These are phyloP conservation scores for Boletus rubescentipes DNA, from an alignment of 768 basidiomycete genomes.

Conservation along the genomic window DNA sequence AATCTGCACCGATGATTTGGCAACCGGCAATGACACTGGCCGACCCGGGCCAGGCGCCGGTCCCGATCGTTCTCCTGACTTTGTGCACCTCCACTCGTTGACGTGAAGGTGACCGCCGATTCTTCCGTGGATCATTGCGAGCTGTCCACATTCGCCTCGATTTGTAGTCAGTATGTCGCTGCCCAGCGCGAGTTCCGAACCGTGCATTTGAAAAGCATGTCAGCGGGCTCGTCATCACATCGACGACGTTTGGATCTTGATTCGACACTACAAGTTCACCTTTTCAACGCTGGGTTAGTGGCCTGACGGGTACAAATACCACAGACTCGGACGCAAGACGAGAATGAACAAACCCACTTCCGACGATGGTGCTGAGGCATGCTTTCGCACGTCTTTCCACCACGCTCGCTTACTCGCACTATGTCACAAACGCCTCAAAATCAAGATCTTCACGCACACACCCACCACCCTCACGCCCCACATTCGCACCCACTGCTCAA, in stretches of 20 bases:
- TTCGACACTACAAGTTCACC: neutral
- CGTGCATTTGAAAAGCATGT: neutral
- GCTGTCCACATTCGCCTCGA: neutral
- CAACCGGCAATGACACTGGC: neutral
- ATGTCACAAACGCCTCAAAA: neutral
- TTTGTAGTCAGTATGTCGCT: neutral
- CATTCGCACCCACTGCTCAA: neutral
- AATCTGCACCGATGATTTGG: neutral
- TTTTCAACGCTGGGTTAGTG: neutral
- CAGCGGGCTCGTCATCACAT: neutral
- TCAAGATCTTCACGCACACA: neutral
- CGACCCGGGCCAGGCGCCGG: neutral
- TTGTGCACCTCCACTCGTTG: neutral
- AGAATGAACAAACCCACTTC: neutral
- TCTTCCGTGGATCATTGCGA: neutral
- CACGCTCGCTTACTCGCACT: neutral
- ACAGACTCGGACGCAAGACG: neutral
- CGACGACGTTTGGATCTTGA: neutral
- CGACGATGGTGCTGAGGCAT: neutral
- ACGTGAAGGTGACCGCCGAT: neutral
- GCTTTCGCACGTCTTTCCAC: neutral
- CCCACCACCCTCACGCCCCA: neutral
- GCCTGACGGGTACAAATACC: neutral
- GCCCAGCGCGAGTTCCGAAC: neutral
- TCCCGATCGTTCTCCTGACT: neutral